Percentiles rank a stretch among this genome's conserved stretches.
These are phyloP conservation scores for Globisporangium radiosum DNA, from an alignment of 352 stramenopile species.

Conservation along the genomic window DNA sequence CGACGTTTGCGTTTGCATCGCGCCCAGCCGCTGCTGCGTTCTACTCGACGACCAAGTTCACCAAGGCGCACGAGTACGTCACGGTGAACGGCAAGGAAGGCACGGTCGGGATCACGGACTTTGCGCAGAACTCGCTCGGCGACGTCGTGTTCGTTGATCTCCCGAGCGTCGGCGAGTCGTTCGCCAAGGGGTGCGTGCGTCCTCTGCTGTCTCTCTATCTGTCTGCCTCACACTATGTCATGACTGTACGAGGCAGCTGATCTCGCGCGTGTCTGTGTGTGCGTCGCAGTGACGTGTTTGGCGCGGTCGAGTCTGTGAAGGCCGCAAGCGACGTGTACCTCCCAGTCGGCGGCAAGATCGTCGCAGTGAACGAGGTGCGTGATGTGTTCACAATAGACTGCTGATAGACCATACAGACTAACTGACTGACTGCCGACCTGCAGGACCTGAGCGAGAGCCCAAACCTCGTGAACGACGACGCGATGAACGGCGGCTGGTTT, in stretches of 20 bases:
- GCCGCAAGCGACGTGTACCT: conserved; percentile 96
- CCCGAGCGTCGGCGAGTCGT: conserved; percentile 90
- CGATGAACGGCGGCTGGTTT: conserved; percentile 84
- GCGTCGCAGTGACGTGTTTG: conserved; percentile 85
- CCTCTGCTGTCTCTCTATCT: background rate
- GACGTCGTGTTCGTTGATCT: conserved; percentile 98
- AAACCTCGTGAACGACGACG: conserved; percentile 84
- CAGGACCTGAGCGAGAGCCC: conserved; percentile 74
- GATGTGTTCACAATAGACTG: no score
- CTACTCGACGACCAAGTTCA: conserved; percentile 85
- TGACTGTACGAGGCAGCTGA: no score
- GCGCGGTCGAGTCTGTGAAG: conserved; percentile 98
- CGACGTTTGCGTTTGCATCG: conserved; percentile 34
- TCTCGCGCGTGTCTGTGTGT: background rate
- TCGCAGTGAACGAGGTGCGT: conserved; percentile 91
- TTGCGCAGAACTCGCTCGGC: conserved; percentile 95
- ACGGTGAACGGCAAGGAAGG: conserved; percentile 70
- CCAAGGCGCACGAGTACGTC: conserved; percentile 82
- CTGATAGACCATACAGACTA: no score
- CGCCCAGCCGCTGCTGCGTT: conserved; percentile 22
- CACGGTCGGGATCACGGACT: conserved; percentile 97
- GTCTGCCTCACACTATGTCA: background rate
- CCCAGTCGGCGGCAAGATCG: conserved; percentile 89
- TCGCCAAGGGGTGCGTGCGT: conserved; percentile 84
- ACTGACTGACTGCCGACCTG: background rate